These are phyloP conservation scores for Hammondia hammondi DNA, from an alignment of 169 alveolate genomes.

Conservation along the genomic window DNA sequence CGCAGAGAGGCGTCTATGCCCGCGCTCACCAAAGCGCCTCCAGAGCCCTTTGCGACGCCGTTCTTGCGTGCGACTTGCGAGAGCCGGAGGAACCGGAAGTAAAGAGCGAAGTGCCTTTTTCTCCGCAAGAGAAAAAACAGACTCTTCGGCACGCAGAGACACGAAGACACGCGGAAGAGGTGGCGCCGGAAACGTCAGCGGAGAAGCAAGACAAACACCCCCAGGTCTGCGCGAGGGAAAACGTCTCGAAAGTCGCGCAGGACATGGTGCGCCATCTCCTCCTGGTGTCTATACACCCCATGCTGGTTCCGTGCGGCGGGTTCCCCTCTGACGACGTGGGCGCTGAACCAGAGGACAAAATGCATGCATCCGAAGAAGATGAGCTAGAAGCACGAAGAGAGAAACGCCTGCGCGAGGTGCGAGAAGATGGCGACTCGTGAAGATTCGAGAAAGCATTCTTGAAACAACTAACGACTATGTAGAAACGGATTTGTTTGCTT, in stretches of 20 bases:
- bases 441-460: no score
- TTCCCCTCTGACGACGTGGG: neutral
- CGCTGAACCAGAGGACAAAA: neutral
- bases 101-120: neutral
- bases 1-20: slow-evolving; percentile 26
- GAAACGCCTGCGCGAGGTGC: neutral
- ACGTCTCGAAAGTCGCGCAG: neutral
- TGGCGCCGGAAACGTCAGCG: neutral
- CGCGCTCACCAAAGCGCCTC: neutral
- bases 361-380: neutral
- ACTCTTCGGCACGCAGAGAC: neutral
- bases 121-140: neutral
- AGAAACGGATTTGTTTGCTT: no score
- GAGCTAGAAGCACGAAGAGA: neutral
- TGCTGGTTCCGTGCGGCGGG: neutral
- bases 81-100: neutral
- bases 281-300: neutral
- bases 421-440: neutral
- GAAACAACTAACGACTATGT: no score
- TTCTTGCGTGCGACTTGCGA: neutral
- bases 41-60: slow-evolving; percentile 2
- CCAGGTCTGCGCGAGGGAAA: neutral
- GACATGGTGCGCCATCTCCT: neutral
- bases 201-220: neutral
- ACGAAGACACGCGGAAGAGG: neutral